Evolutionary conservation across 805 yeast genomes (phyloP), one percentile per base, ranked within the genome.

Genomic region (Pichia deserticola): DNA sequence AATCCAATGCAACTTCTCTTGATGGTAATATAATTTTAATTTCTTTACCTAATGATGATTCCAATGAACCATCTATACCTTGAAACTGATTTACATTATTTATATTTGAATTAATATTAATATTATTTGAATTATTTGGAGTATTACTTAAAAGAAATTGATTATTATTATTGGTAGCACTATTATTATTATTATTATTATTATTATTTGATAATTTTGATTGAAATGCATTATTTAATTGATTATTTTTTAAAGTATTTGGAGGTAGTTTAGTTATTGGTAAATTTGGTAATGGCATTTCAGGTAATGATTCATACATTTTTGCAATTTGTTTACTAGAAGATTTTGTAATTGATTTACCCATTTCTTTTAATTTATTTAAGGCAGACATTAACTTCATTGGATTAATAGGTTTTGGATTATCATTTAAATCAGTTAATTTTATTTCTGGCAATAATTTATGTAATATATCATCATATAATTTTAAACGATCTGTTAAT

Each of bases 11-110:
- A 29, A 77, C 76, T 35, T 80, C 82, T 59, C 85, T 82, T 1
- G 90, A 79, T 0, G 97, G 97, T 36, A 89, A 67, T 8, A 85
- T 78, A 52, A 84, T 75, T 53, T 75, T 80, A 55, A 85, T 74
- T 43, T 55, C 89, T 48, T 70, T 65, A 29, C 73, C 70, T 51
- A 64, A 51, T 36, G 58, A 63, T 5, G 71, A 66, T 55, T 70
- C 74, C 44, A 64, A 59, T 0, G 73, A 67, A 1, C 71, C 73
- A 56, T 70, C 73, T 29, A 64, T 65, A 35, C 65, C 65, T 9
- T 67, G 64, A 45, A 59, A 65, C 12, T 46, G 46, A 28, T 42
- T 42, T 32, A 45, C 51, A n/a, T 33, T 20, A 20, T 20, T 15
- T 15, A 28, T 7, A 12, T 46, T 30, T 42, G 47, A n/a, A 28